Conservation (phyloP, 164 flowering plant genomes). For the Umbilicus rupestris region DNA sequence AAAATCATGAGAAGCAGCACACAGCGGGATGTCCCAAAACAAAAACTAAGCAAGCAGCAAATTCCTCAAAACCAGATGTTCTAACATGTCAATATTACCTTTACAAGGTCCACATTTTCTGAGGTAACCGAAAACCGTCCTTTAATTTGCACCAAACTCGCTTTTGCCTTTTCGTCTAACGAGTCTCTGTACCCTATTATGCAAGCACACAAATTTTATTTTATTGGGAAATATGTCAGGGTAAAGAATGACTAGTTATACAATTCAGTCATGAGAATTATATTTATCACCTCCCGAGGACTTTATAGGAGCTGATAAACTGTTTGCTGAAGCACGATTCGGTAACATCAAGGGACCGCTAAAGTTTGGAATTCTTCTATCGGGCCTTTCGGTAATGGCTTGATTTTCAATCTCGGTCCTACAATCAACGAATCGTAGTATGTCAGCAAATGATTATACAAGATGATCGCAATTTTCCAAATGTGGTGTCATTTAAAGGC, state of each 20-base stretch:
- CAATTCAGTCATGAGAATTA: neutral
- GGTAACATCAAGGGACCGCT: constrained; percentile 97
- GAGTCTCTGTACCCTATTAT: constrained; percentile 70
- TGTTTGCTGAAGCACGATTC: constrained; percentile 90
- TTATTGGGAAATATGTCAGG: neutral
- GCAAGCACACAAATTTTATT: neutral
- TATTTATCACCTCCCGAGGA: constrained; percentile 68
- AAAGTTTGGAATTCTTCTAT: constrained; percentile 54
- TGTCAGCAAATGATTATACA: neutral
- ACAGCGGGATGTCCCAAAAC: constrained; percentile 62
- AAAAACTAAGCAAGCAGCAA: constrained; percentile 27
- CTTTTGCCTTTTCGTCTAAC: constrained; percentile 79
- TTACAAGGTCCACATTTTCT: constrained; percentile 79
- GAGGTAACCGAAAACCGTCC: constrained; percentile 99
- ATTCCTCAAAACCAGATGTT: constrained; percentile 6
- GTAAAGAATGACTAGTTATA: neutral
- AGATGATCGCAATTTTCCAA: neutral
- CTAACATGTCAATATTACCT: constrained; percentile 39
- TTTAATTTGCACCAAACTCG: constrained; percentile 84
- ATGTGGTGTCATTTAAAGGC: neutral
- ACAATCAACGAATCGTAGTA: constrained; percentile 9
- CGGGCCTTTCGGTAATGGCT: constrained; percentile 35
- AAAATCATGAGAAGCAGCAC: constrained; percentile 54
- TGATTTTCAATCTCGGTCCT: constrained; percentile 62
- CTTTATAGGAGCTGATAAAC: constrained; percentile 95